Percentiles rank a stretch among this genome's conserved stretches.
phyloP scores from a whole-genome alignment of 768 basidiomycete genomes.

The Mycena indigotica region DNA sequence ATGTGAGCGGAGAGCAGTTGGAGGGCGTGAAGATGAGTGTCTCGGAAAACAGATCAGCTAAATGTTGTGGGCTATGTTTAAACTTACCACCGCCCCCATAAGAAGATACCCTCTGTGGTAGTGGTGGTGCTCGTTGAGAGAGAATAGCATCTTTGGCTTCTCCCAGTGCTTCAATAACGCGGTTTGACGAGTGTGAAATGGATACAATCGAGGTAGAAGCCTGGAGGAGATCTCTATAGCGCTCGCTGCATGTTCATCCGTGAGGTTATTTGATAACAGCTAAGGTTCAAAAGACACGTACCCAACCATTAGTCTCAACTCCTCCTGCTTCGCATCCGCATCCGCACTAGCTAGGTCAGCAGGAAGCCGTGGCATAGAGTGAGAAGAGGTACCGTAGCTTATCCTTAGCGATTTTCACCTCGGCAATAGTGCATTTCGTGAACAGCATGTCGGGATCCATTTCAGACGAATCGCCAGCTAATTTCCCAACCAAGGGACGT shows the following conservation, averaged over 20 bases:
- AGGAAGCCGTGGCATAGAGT: not conserved
- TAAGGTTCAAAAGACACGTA: conserved; percentile 47
- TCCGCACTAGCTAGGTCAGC: conserved; percentile 53
- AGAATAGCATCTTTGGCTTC: conserved; percentile 60
- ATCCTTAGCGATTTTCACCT: conserved; percentile 69
- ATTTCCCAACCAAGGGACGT: conserved; percentile 24
- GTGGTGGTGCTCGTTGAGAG: conserved; percentile 46
- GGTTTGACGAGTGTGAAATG: conserved; percentile 67
- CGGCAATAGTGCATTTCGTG: conserved; percentile 65
- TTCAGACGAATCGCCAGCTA: conserved; percentile 29
- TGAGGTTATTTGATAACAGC: too few species aligned
- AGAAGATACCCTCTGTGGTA: conserved; percentile 43
- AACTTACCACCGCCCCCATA: conserved; percentile 47
- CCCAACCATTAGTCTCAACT: conserved; percentile 90
- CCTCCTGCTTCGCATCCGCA: conserved; percentile 86
- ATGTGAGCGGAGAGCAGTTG: conserved; percentile 85
- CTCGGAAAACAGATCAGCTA: too few species aligned
- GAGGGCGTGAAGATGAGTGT: conserved; percentile 65
- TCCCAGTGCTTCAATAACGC: conserved; percentile 62
- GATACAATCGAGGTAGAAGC: conserved; percentile 84
- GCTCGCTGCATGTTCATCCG: conserved; percentile 69
- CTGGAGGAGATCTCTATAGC: conserved; percentile 84
- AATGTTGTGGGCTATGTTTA: too few species aligned
- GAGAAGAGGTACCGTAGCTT: conserved; percentile 56
- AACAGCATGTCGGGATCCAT: conserved; percentile 77